Conservation (phyloP, 1,284 basidiomycete genomes). For the Tilletia setariae region DNA sequence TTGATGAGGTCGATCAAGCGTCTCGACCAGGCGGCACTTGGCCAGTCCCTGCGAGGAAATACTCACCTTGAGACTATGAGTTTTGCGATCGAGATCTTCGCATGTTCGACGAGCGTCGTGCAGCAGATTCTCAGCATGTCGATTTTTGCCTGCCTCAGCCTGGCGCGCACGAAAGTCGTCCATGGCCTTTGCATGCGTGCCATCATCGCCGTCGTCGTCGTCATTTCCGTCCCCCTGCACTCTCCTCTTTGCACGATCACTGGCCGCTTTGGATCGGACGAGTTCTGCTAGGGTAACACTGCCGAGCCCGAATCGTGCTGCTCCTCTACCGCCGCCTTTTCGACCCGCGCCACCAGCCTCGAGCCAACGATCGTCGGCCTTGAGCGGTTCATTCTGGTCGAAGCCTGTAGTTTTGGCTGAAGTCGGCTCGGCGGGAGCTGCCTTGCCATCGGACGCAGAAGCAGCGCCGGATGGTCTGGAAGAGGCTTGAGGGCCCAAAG, state of each 20-base stretch:
- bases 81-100: slow-evolving; percentile 22
- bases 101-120: slow-evolving; percentile 18
- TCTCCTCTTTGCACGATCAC: neutral
- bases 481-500: slow-evolving; percentile 5
- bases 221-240: neutral
- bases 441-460: neutral
- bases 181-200: too few species aligned
- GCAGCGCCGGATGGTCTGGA: neutral
- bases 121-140: slow-evolving; percentile 16
- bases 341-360: neutral
- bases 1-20: too few species aligned
- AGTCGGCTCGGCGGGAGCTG: neutral
- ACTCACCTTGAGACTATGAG: neutral
- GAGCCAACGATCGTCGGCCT: slow-evolving; percentile 19
- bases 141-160: neutral
- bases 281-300: neutral
- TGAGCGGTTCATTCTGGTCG: too few species aligned
- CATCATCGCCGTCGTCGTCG: too few species aligned
- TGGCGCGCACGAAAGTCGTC: slow-evolving; percentile 17
- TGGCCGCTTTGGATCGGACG: neutral
- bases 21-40: too few species aligned
- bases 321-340: neutral
- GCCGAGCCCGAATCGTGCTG: slow-evolving; percentile 1
- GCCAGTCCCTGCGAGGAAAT: neutral
- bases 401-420: too few species aligned